Evolutionary conservation across 2,329 filamentous ascomycete genomes (phyloP), one percentile per base, ranked within the genome.

Genomic region (Fusarium lyarnte): DNA sequence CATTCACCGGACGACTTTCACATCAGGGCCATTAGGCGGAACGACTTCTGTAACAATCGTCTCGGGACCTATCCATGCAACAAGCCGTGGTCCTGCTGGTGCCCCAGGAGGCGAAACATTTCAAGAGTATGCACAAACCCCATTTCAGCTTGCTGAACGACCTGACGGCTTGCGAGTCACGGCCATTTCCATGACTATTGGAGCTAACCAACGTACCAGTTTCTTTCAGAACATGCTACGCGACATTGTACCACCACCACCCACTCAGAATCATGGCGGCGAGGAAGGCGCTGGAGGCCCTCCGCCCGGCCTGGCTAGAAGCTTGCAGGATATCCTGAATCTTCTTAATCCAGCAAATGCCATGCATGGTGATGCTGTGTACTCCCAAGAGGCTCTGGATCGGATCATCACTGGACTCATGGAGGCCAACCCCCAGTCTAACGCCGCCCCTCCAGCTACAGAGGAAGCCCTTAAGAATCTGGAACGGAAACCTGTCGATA

Each of bases 311-410:
- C 77, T 82, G 43, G 75, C 76, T 29, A 69, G 77, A 57, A 83
- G 83, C 36, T 78, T 91, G 8, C 85, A 86, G 38, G 85, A 87
- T n/a, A 81, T 91, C 9, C 80, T 92, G 23, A 83, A 79, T 80
- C 39, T 91, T 29, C 80, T 91, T 42, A 86, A 86, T 58, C 87
- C 88, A 19, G 82, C 82, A n/a, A 84, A 85, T 63, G 86, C 83
- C 12, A 82, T 84, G 21, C 86, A 88, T 65, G 93, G 94, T 25
- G 95, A 98, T 80, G 93, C 91, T 12, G 95, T 97, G 2, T 97
- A 95, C 80, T 92, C 93, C 1, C 94, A 98, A 81, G 94, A 97
- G 82, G 95, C 93, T 6, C 85, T 98, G 36, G 95, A 99, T 79
- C 90, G 92, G 38, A 93, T 98, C 72, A 92, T 99, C 62, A 92